Evolutionary conservation across 495 filamentous ascomycete genomes (phyloP).

Genomic region (Xylaria telfairii): DNA sequence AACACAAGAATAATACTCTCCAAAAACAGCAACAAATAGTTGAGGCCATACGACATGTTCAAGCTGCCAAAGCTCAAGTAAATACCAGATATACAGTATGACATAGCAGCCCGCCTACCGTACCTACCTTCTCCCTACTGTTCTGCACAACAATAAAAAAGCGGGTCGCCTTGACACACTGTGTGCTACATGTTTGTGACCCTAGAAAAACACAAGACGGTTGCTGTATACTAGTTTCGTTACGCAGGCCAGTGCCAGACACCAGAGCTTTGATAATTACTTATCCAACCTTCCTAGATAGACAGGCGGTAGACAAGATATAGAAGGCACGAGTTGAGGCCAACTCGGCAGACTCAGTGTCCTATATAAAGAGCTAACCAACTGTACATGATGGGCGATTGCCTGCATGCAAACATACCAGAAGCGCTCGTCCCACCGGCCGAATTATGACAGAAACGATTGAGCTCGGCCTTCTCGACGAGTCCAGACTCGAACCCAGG

Average conservation of each 20-base stretch:
- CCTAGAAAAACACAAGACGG: not conserved
- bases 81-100: not conserved
- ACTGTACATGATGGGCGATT: constrained; percentile 32
- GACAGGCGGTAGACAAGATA: too few species aligned
- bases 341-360: not conserved
- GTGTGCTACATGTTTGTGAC: constrained; percentile 6
- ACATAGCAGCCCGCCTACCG: not conserved
- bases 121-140: too few species aligned
- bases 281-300: too few species aligned
- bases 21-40: not conserved
- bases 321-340: not conserved
- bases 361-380: constrained; percentile 5
- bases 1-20: constrained; percentile 2
- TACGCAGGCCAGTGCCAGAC: not conserved
- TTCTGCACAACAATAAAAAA: not conserved
- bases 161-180: constrained; percentile 10
- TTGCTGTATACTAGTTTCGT: not conserved
- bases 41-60: not conserved
- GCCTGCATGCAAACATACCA: constrained; percentile 8
- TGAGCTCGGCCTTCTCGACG: constrained; percentile 48
- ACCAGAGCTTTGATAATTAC: not conserved
- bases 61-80: not conserved
- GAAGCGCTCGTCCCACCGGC: constrained; percentile 22
- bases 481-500: constrained; percentile 50
- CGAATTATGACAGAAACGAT: constrained; percentile 37